These are phyloP conservation scores for Verticillium longisporum DNA, from an alignment of 2,329 filamentous ascomycete species.

Conservation along the genomic window DNA sequence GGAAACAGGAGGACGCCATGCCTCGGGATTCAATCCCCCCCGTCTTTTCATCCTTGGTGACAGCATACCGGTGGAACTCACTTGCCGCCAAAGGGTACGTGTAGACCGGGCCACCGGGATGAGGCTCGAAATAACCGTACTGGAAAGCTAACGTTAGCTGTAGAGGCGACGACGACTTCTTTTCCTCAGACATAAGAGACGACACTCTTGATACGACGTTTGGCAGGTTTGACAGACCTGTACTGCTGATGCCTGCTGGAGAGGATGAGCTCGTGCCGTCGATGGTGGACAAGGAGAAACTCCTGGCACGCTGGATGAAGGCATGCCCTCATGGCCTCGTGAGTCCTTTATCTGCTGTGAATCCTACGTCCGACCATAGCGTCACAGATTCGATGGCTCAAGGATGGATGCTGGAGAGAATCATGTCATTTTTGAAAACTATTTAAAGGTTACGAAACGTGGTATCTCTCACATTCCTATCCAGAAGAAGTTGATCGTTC, in stretches of 20 bases:
- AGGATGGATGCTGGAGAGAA: slow-evolving; percentile 39
- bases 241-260: slow-evolving; percentile 59
- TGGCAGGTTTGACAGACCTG: slow-evolving; percentile 48
- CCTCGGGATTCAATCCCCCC: background rate
- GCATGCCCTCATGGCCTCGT: slow-evolving; percentile 30
- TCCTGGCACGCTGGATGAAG: slow-evolving; percentile 50
- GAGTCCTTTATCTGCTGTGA: slow-evolving; percentile 43
- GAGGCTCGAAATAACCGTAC: background rate
- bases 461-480: background rate
- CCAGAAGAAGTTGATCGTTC: background rate
- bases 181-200: slow-evolving; percentile 65
- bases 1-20: slow-evolving; percentile 37
- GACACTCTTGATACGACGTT: slow-evolving; percentile 55
- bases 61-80: slow-evolving; percentile 45
- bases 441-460: background rate
- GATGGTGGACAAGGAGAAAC: slow-evolving; percentile 45
- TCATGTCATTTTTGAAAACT: slow-evolving; percentile 34
- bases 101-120: too few species aligned
- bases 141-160: background rate
- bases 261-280: slow-evolving; percentile 58
- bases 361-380: slow-evolving; percentile 44
- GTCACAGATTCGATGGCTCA: slow-evolving; percentile 37
- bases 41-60: slow-evolving; percentile 31
- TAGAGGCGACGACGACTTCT: slow-evolving; percentile 77
- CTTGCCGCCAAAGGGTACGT: slow-evolving; percentile 43